Conservation (phyloP, 2,329 filamentous ascomycete genomes). For the Pseudonectria buxi region DNA sequence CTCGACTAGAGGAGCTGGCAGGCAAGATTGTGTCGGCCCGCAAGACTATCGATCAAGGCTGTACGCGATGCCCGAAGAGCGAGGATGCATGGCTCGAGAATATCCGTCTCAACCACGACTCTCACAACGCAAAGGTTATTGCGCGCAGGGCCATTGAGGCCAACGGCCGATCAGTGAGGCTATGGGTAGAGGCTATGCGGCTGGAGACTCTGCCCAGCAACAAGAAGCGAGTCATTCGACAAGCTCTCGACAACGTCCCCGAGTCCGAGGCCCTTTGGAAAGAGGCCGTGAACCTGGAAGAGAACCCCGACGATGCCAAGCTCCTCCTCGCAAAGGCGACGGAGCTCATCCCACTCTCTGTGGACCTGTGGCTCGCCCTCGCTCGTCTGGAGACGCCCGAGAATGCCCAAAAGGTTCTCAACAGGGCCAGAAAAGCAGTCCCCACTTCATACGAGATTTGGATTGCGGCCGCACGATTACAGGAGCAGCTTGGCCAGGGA, state of each 20-base stretch:
- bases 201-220: slow-evolving; percentile 75
- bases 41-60: slow-evolving; percentile 81
- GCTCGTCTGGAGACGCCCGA: slow-evolving; percentile 84
- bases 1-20: slow-evolving; percentile 84
- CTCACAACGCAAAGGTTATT: slow-evolving; percentile 90
- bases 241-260: slow-evolving; percentile 86
- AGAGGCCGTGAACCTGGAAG: slow-evolving; percentile 90
- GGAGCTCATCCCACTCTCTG: slow-evolving; percentile 86
- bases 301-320: slow-evolving; percentile 79
- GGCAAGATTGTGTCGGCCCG: slow-evolving; percentile 86
- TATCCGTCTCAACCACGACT: slow-evolving; percentile 78
- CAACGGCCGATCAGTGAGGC: slow-evolving; percentile 77
- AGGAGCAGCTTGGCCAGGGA: slow-evolving; percentile 77
- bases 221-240: slow-evolving; percentile 87
- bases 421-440: slow-evolving; percentile 87
- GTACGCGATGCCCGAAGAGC: slow-evolving; percentile 84
- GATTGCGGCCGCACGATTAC: slow-evolving; percentile 86
- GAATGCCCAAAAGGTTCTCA: slow-evolving; percentile 90
- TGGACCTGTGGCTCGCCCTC: slow-evolving; percentile 91
- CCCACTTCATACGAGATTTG: slow-evolving; percentile 93
- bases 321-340: slow-evolving; percentile 90
- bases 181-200: slow-evolving; percentile 96
- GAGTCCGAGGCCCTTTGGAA: slow-evolving; percentile 98
- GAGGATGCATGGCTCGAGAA: slow-evolving; percentile 96
- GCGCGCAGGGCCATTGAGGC: slow-evolving; percentile 88